These are phyloP conservation scores for Rubia balearica DNA, from an alignment of 305 asterid species.

Conservation along the genomic window DNA sequence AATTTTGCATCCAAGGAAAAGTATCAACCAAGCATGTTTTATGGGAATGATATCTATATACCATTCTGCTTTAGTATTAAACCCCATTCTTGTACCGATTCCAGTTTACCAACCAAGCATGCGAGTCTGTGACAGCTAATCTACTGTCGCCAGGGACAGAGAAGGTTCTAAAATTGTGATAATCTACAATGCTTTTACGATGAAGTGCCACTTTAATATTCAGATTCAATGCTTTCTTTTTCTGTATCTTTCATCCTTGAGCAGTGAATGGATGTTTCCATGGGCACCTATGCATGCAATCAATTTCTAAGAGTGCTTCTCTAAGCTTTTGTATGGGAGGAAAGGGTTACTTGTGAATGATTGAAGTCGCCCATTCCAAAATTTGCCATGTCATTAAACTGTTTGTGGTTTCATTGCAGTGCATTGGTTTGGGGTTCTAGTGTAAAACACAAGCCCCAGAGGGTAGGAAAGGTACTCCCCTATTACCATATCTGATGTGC, in stretches of 20 bases:
- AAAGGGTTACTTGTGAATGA: not conserved
- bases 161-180: too few relatives aligned
- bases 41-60: not conserved
- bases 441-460: conserved; percentile 95
- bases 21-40: not conserved
- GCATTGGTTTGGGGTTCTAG: conserved; percentile 99
- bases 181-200: too few relatives aligned
- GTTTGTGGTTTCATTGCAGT: conserved; percentile 30
- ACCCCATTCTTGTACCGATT: too few relatives aligned
- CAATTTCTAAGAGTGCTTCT: not conserved
- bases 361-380: not conserved
- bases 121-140: too few relatives aligned
- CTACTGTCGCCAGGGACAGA: too few relatives aligned
- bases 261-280: not conserved
- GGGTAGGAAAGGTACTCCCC: conserved; percentile 79
- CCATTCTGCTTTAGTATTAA: too few relatives aligned
- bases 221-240: too few relatives aligned
- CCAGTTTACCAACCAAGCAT: too few relatives aligned
- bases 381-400: not conserved
- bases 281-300: not conserved
- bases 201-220: too few relatives aligned
- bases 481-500: not conserved
- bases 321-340: not conserved
- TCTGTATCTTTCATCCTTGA: not conserved
- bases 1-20: not conserved